Base-by-base conservation (phyloP, 495 filamentous ascomycete genomes). In the Lophiostoma macrostomum region DNA sequence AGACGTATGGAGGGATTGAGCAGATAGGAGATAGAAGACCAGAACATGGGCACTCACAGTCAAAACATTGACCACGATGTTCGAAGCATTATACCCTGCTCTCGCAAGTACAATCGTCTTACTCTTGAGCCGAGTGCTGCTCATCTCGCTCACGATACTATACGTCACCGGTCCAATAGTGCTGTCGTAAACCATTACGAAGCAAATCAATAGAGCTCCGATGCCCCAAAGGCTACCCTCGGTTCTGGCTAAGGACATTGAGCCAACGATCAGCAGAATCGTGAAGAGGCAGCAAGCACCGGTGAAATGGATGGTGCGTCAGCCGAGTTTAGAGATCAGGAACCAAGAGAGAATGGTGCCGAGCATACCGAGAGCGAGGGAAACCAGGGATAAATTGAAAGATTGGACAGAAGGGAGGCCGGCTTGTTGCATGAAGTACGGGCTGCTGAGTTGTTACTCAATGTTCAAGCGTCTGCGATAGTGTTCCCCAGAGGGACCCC, bases 161-260 rank as follows among this genome's bases (percentile, higher is more conserved):
- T 62, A 58, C 3, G 51, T 52, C 8, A 62, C 54, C 1, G 58
- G 53, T 0, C 58, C 58, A 23, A 62, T 53, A 4, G 58, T 62
- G 29, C 49, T 49, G 29, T 62, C 53, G 35, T 62, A 62, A 12
- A 53, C 28, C 36, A 62, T 49, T 5, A 52, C 47, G 46, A 62
- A 62, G 19, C 46, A 8, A 28, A 58, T 52, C n/a, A 62, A 37
- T 16, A 62, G 34, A 28, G 16, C 46, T 1, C 53, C 58, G 4
- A 53, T 58, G 1, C 47, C 58, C 53, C 53, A 57, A 22, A 35
- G 23, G 2, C 34, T 27, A 13, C 35, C 42, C 32, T 47, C 11
- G 1, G 45, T 62, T 3, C 39, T 37, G 1, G 46, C 24, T n/a
- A 54, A 43, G 4, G 39, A 43, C 12, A 57, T 20, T 1, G 11